Base-by-base conservation (phyloP, 441 rosid species). In the Erysimum cheiri region DNA sequence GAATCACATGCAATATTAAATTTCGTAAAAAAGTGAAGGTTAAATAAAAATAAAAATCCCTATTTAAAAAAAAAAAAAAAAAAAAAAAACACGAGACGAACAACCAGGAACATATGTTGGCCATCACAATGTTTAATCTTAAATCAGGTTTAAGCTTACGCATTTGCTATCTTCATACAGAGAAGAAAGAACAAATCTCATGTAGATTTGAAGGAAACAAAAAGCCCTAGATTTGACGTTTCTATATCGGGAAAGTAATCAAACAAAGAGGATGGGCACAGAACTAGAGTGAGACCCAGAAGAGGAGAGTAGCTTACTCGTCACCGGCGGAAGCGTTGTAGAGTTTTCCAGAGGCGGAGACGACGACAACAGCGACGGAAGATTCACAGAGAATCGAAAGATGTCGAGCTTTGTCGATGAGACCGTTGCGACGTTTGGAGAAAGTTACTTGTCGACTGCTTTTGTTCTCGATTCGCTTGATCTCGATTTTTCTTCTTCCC, bases 271-370 rank as follows among this genome's bases (percentile, higher is more conserved):
- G 50, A 10, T 8, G 1, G 19, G 28, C 13, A n/a, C 14, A 57
- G 0, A 3, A 67, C 1, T 44, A 5, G 24, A 43, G 41, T 8
- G 15, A 28, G 9, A 17, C 8, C 6, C 7, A 31, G 43, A 39
- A 49, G 50, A 19, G 46, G 22, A 31, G 15, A 31, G 36, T 8
- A 64, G 31, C 13, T 62, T 55, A 72, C 76, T 17, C 57, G 59
- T 72, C 71, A 4, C 71, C 77, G 39, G 53, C 48, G 6, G 60
- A 57, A 5, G 83, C 86, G 61, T 85, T 85, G 73, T 81, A 80
- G 62, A 58, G 40, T 63, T 83, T 91, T 9, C 90, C 95, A 9
- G 88, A 61, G 12, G 95, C 71, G 41, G 95, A 87, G 74, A 85
- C 87, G 60, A 87, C 56, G 54, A 88, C 65, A 43, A 87, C 73